A percentile compares a stretch with the other conserved stretches of the same genome.
These are phyloP conservation scores for Tolypocladium album DNA, from an alignment of 2,329 filamentous ascomycete species.

Conservation along the genomic window DNA sequence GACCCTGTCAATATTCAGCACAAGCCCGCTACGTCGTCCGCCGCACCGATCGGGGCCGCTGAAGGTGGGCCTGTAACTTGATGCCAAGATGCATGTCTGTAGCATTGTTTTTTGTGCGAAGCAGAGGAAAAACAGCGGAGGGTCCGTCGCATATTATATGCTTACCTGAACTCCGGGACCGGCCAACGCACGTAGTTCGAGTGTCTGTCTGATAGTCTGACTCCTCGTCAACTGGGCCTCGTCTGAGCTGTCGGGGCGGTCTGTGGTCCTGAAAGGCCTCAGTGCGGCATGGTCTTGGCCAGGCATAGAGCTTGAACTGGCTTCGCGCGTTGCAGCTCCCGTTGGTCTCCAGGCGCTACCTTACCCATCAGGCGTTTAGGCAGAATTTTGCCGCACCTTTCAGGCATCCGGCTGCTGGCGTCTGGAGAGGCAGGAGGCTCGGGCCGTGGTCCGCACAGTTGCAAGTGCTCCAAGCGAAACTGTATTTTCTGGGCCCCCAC, in stretches of 20 bases:
- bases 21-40: neutral
- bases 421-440: neutral
- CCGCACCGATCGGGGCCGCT: neutral
- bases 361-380: neutral
- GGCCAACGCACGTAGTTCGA: too few species aligned
- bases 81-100: neutral
- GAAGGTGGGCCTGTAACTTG: neutral
- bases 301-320: neutral
- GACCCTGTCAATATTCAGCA: neutral
- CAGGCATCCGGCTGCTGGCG: neutral
- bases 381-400: neutral
- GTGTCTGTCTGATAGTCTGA: neutral
- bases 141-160: neutral
- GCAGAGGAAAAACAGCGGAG: neutral
- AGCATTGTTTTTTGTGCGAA: neutral
- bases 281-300: neutral
- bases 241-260: neutral
- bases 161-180: neutral
- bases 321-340: neutral
- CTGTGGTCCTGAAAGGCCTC: neutral
- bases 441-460: neutral
- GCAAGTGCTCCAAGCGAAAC: neutral
- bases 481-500: neutral
- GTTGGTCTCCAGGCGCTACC: too few species aligned
- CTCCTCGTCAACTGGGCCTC: neutral